Conservation (phyloP, 306 rosid genomes). For the Gillenia trifoliata region DNA sequence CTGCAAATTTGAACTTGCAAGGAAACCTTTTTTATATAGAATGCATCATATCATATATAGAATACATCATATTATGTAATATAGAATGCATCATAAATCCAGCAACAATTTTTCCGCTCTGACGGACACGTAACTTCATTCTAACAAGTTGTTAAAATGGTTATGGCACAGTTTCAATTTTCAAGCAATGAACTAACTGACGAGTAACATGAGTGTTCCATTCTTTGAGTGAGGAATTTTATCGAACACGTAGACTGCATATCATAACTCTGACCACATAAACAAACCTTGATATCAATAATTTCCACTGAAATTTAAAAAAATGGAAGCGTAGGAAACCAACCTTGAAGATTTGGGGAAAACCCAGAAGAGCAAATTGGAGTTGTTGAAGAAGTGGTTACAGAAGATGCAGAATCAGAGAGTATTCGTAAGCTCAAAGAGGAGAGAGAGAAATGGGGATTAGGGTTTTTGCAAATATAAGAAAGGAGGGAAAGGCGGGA, state of each 20-base stretch:
- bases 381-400: constrained; percentile 13
- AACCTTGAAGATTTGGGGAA: constrained; percentile 51
- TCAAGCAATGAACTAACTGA: no score
- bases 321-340: neutral
- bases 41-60: no score
- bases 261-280: neutral
- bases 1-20: neutral
- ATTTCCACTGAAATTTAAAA: no score
- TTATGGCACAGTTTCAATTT: no score
- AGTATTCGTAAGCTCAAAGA: constrained; percentile 36
- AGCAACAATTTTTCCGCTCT: no score
- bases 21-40: neutral
- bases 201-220: no score
- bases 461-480: constrained; percentile 24
- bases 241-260: constrained; percentile 17
- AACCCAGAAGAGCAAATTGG: constrained; percentile 16
- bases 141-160: no score
- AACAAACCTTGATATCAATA: no score
- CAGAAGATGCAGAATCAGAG: constrained; percentile 9
- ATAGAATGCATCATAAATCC: no score
- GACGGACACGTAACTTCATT: no score
- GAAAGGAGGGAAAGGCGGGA: constrained; percentile 29
- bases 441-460: constrained; percentile 12
- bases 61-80: no score
- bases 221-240: constrained; percentile 22